Evolutionary conservation across 805 yeast species (phyloP).

Genomic region (Spathaspora sp.): DNA sequence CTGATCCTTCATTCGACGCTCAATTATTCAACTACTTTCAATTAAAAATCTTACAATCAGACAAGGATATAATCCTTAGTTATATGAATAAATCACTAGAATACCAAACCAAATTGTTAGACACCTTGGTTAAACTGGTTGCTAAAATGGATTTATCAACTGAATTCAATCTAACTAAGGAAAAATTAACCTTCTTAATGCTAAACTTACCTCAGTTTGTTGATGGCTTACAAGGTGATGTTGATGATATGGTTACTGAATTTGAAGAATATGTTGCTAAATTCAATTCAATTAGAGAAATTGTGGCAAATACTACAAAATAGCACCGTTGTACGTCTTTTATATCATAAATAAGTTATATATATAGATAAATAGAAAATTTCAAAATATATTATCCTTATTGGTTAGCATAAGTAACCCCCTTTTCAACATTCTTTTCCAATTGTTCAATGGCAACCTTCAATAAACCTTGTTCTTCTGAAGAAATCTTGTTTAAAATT

Average conservation of each 20-base stretch:
- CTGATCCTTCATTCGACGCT: neutral
- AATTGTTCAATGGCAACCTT: slow-evolving; percentile 52
- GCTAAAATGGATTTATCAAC: slow-evolving; percentile 1
- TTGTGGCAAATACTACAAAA: neutral
- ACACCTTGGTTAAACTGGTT: slow-evolving; percentile 1
- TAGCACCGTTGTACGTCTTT: neutral
- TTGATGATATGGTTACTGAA: neutral
- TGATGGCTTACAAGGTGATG: neutral
- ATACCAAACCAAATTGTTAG: neutral
- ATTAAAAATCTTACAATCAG: neutral
- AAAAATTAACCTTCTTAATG: slow-evolving; percentile 1
- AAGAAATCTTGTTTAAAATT: slow-evolving; percentile 46
- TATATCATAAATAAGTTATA: neutral
- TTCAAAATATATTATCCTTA: neutral
- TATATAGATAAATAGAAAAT: neutral
- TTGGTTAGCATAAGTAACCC: slow-evolving; percentile 43
- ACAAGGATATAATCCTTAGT: neutral
- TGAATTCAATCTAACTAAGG: neutral
- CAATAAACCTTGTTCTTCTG: slow-evolving; percentile 54
- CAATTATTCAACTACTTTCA: slow-evolving; percentile 4
- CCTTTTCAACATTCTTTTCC: slow-evolving; percentile 55
- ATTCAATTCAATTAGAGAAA: slow-evolving; percentile 3
- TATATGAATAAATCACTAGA: neutral
- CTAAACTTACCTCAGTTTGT: slow-evolving; percentile 4
- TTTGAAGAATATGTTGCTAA: neutral